Evolutionary conservation across 768 basidiomycete species (phyloP).

Genomic region (Mycena vulgaris): DNA sequence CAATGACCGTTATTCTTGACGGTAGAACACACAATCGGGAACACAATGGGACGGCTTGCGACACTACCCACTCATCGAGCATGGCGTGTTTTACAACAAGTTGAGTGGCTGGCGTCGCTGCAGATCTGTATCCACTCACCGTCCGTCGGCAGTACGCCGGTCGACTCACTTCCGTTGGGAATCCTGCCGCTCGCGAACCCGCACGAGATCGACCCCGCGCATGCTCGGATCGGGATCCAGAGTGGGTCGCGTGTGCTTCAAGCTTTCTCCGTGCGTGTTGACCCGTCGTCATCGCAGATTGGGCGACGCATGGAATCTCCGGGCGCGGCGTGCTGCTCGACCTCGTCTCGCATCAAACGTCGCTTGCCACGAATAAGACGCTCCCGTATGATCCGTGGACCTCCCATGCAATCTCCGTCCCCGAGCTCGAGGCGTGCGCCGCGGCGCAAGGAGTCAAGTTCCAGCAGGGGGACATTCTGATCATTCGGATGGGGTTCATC

Average conservation of each 20-base stretch:
- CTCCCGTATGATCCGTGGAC: conserved; percentile 79
- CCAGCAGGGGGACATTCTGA: conserved; percentile 71
- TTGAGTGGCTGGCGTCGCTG: conserved; percentile 41
- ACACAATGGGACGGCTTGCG: conserved; percentile 73
- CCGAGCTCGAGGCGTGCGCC: conserved; percentile 72
- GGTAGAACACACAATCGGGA: conserved; percentile 32
- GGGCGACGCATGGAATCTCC: conserved; percentile 80
- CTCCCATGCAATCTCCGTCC: conserved; percentile 65
- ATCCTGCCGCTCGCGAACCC: conserved; percentile 65
- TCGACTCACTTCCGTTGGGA: conserved; percentile 60
- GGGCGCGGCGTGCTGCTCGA: conserved; percentile 80
- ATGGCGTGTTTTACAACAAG: conserved; percentile 78
- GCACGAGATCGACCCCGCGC: conserved; percentile 59
- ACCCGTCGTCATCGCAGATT: conserved; percentile 58
- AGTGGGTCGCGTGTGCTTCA: conserved; percentile 59
- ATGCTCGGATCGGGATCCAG: conserved; percentile 75
- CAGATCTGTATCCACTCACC: conserved; percentile 1
- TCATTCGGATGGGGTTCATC: conserved; percentile 75
- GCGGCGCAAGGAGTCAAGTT: conserved; percentile 71
- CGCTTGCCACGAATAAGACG: conserved; percentile 43
- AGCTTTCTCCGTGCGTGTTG: conserved; percentile 7
- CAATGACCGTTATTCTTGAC: neutral
- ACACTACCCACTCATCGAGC: conserved; percentile 68
- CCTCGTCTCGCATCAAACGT: conserved; percentile 68
- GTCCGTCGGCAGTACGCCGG: conserved; percentile 55